Evolutionary conservation across 2,329 filamentous ascomycete genomes (phyloP).

Genomic region (Diaporthe ilicicola): DNA sequence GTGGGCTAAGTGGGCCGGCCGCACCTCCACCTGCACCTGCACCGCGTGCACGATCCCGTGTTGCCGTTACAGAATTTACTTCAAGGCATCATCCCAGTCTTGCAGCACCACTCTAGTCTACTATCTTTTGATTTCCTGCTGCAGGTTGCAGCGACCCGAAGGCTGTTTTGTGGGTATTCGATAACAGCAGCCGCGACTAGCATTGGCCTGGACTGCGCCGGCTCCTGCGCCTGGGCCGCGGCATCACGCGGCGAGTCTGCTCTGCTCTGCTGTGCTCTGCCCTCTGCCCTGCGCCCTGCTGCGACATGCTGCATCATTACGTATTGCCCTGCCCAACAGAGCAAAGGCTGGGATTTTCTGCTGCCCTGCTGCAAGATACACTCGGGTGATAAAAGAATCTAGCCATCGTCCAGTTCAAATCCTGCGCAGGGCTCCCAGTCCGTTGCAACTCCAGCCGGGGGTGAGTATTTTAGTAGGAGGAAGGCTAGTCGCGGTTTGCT

Average conservation of each 20-base stretch:
- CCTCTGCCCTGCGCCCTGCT: background rate
- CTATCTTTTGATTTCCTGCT: background rate
- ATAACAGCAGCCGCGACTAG: background rate
- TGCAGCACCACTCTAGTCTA: background rate
- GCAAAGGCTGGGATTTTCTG: background rate
- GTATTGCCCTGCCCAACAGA: constrained; percentile 13
- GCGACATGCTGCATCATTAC: constrained; percentile 14
- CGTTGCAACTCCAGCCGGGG: constrained; percentile 1
- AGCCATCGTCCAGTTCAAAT: background rate
- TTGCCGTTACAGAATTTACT: background rate
- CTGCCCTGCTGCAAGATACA: background rate
- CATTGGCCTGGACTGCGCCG: background rate
- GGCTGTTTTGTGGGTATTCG: constrained; percentile 4
- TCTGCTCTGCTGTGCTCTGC: background rate
- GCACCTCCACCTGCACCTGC: background rate
- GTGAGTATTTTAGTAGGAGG: background rate
- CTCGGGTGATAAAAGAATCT: constrained; percentile 10
- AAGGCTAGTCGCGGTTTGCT: background rate
- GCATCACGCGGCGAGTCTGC: constrained; percentile 8
- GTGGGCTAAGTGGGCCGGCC: background rate
- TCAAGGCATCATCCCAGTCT: constrained; percentile 7
- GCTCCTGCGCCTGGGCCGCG: background rate
- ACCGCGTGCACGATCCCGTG: background rate
- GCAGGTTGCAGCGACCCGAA: background rate
- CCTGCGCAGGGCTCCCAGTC: background rate